Evolutionary conservation across 2,329 filamentous ascomycete species (phyloP), one percentile per base, ranked within the genome.

Genomic region (Colletotrichum magnum): DNA sequence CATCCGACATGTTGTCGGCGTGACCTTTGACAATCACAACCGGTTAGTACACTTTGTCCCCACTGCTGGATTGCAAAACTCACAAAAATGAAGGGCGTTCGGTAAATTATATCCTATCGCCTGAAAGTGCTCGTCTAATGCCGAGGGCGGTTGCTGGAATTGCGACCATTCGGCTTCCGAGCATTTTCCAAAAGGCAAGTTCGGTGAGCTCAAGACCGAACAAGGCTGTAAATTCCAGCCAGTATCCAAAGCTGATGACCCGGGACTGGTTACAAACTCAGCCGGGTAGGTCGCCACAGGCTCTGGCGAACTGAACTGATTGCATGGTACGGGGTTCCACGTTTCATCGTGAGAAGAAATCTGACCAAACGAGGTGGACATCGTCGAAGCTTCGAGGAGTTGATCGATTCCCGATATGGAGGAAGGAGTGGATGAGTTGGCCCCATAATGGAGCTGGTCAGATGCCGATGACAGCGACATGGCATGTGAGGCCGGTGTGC

Each of bases 341-440:
- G 50, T 21, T 1, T 59, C 43, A 16, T 59, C 56, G 4, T 51
- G 43, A 6, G 57, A 45, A 10, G 45, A 21, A 12, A 32, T 15
- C 13, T 21, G 6, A 10, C 24, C 50, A 26, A 48, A 15, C 2
- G 57, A 24, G 4, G 16, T 21, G 5, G 45, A 24, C 10, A 24
- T 26, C n/a, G 57, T n/a, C 12, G 57, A 36, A 59, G 1, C 21
- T 39, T 24, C 45, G 28, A 59, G 28, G 15, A 59, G 43, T 10
- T 59, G 43, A 10, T 59, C 57, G 4, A 50, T 59, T 12, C 57
- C 45, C 1, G 57, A 59, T 9, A 50, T 26, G 3, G 45, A 50
- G 16, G 45, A 59, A 50, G 57, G 39, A 16, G 56, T 50, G 1
- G 57, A 59, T 4, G 45, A 59, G 18, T 18, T 26, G 16, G 21